Evolutionary conservation across 306 rosid genomes (phyloP), one percentile per base, ranked within the genome.

Genomic region (Cotoneaster glaucophyllus): DNA sequence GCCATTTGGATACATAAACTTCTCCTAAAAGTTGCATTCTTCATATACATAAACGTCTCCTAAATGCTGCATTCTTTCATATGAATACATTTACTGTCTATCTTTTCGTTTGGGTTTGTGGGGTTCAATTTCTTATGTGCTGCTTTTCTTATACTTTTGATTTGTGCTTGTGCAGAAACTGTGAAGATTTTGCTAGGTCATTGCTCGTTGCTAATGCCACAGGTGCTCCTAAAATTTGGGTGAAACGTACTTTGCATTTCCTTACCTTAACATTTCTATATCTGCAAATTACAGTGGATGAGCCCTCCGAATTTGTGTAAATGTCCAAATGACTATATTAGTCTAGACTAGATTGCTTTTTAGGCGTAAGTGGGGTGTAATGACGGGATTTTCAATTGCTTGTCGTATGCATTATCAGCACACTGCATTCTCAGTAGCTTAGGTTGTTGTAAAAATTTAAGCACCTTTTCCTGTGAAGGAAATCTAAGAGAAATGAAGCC

Each of bases 151-250:
- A 7, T 28, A 77, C 10, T 4, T 63, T 26, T 74, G 39, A 75
- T 73, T 67, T 50, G 85, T 44, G 50, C 50, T 44, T 44, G 5
- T 13, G 50, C 50, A 44, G 50, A 44, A 12, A 44, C 17, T 44
- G 91, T 82, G 91, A 87, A 80, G 87, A 87, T 79, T 80, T 89
- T 71, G 93, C 85, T 56, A 83, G 80, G 88, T 87, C 93, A 65
- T 73, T 89, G 66, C 86, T 83, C 26, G 74, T 83, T 76, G 88
- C 89, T 31, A 31, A 31, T 31, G 34, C 6, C 34, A 31, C 34
- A 0, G 34, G 34, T 31, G 34, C 34, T 31, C 6, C 34, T 31
- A 1, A 85, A 21, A 70, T 89, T 74, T 89, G 89, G 93, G 88
- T 87, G 41, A 78, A 85, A 83, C 87, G 93, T 87, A 79, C 26